Base-by-base conservation (phyloP, 352 stramenopile genomes). In the Aphanomyces astaci region DNA sequence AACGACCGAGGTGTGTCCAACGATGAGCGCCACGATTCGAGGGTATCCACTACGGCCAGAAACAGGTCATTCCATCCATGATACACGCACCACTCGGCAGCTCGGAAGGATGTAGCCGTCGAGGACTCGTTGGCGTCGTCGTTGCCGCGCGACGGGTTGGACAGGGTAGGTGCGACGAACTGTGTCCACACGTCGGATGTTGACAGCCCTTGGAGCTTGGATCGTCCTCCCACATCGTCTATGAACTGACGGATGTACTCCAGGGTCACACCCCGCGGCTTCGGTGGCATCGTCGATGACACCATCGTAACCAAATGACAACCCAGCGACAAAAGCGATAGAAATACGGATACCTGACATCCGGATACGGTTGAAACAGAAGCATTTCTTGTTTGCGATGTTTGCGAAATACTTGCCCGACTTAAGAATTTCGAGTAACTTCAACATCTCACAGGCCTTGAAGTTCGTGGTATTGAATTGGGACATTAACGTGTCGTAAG, bases 31-130 rank as follows among this genome's bases (percentile, higher is more conserved):
- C 36, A 49, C 2, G 15, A n/a, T 24, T 63, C 54, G 30, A 63
- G 31, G 28, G 15, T 31, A 27, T 63, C 54, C 30, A 63, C 31
- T 7, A 31, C 24, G n/a, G 46, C 54, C 7, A 63, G 33, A 24
- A 63, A 63, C n/a, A 22, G 19, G 3, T 25, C 30, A 9, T 31
- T 63, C 54, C 54, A 63, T 17, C 17, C 28, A 28, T 63, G 54
- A 22, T 17, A 63, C 17, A 63, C 36, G 22, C 48, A 63, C 54
- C 54, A 63, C 15, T 63, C 33, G 36, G 54, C 54, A n/a, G 32
- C 25, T 11, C 48, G 10, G n/a, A n/a, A 32, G 30, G 25, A 36
- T 32, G 51, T n/a, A 30, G 17, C 25, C 15, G 13, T 19, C 22
- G 30, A 1, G 13, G 33, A n/a, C n/a, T 9, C 11, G 33, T 39